Evolutionary conservation across 371 early-diverging fungal species (phyloP), one percentile per base, ranked within the genome.

Genomic region (Thermomucor indicae-seudaticae): DNA sequence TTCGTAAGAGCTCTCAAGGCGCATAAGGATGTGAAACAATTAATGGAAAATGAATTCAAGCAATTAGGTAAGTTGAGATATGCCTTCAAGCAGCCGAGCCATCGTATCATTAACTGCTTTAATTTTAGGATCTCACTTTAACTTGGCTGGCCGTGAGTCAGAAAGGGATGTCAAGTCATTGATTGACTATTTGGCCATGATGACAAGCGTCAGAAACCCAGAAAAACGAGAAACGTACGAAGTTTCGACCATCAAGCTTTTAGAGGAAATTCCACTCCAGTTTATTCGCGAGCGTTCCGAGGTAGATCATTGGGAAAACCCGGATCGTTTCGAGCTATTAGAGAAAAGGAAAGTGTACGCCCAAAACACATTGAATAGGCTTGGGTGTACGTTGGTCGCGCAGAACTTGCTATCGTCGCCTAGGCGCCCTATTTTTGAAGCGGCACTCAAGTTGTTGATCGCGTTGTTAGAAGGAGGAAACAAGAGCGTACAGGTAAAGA

Each of bases 391-490:
- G 0, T 49, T 78, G 16, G 77, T 81, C 37, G 72, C 77, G 2
- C 78, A 81, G 47, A 59, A 70, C n/a, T 43, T 81, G 24, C 43
- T 78, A 6, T 77, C 79, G 0, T 73, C 74, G 0, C 72, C 75
- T 1, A 31, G 68, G 22, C 47, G 47, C 6, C 58, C 52, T 2
- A 61, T 78, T 4, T 65, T 73, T 49, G 60, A 68, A 8, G 63
- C 76, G 17, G 64, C 79, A 0, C 43, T 78, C 11, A 58, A 67
- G 12, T 43, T 75, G 4, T 39, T 81, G 24, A 78, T 79, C 17
- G 70, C 72, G 2, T 46, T 81, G 10, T 55, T 81, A 7, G 78
- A 78, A 35, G 81, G 81, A n/a, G 81, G 81, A 1, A 81, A 81
- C 46, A 70, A 66, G 29, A 63, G 63, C 22, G 75, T 79, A 5